Conservation (phyloP, 2,329 filamentous ascomycete species). For the Penicillium sclerotigenum region DNA sequence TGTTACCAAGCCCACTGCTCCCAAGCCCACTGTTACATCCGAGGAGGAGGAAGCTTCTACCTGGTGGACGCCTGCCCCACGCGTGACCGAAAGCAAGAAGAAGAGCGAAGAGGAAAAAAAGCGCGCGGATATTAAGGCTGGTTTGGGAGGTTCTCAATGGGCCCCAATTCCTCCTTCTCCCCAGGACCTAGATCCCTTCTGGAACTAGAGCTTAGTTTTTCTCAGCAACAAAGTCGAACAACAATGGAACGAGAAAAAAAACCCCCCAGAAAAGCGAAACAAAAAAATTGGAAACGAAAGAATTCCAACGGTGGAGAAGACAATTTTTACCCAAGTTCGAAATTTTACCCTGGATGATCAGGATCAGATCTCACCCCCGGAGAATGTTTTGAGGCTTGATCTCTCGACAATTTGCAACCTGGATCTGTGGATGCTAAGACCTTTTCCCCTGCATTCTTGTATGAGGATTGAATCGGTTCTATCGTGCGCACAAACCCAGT, state of each 20-base stretch:
- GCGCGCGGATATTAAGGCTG: background rate
- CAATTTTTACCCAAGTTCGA: background rate
- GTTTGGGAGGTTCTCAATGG: background rate
- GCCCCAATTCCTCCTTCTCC: background rate
- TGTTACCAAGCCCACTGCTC: background rate
- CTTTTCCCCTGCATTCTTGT: background rate
- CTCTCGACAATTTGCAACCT: background rate
- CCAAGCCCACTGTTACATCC: background rate
- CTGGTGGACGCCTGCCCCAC: background rate
- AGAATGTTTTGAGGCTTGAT: background rate
- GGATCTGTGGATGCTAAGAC: background rate
- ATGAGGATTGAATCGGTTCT: background rate
- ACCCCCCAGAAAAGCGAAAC: background rate
- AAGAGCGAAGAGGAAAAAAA: background rate
- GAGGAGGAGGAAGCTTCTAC: background rate
- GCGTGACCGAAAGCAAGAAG: background rate
- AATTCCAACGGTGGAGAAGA: background rate
- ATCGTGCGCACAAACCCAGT: background rate
- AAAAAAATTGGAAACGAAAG: conserved; percentile 4
- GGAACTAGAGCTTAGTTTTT: background rate
- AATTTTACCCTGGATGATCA: background rate
- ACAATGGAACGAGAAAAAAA: background rate
- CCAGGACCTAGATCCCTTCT: background rate
- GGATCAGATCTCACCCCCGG: background rate
- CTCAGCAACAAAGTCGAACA: background rate